A percentile compares a stretch with the other conserved stretches of the same genome.
Evolutionary conservation across 306 rosid genomes (phyloP).

Genomic region (Mucuna pruriens): DNA sequence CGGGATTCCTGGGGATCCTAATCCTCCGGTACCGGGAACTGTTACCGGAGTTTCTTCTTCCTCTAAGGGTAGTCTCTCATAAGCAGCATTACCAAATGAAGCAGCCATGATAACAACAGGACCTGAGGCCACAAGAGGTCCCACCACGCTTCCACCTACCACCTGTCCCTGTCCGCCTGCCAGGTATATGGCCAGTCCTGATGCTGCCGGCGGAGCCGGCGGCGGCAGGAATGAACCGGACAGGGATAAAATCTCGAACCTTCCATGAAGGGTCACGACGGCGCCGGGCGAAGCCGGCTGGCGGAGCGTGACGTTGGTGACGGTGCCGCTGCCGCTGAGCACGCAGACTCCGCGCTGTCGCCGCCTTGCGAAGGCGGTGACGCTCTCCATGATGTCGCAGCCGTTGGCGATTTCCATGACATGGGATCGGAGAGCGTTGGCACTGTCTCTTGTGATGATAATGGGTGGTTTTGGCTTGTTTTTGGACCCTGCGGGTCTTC

Average conservation of each 20-base stretch:
- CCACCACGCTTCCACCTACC: conserved; percentile 86
- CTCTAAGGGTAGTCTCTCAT: conserved; percentile 88
- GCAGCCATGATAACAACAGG: conserved; percentile 93
- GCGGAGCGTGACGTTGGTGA: conserved; percentile 81
- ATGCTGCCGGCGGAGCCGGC: conserved; percentile 79
- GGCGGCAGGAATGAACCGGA: conserved; percentile 94
- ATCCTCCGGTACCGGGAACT: conserved; percentile 46
- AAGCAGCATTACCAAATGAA: conserved; percentile 94
- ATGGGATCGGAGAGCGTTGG: conserved; percentile 88
- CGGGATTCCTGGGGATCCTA: conserved; percentile 64
- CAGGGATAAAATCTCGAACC: conserved; percentile 84
- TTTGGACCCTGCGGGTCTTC: conserved; percentile 86
- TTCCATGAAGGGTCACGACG: conserved; percentile 82
- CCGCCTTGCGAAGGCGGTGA: conserved; percentile 71
- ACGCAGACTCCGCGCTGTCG: conserved; percentile 87
- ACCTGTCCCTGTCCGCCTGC: conserved; percentile 97
- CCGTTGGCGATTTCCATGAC: conserved; percentile 84
- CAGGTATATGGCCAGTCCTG: conserved; percentile 78
- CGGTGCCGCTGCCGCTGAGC: conserved; percentile 87
- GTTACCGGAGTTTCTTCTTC: conserved; percentile 60
- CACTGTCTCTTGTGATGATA: conserved; percentile 88
- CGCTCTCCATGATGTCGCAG: conserved; percentile 82
- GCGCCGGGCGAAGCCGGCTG: conserved; percentile 89
- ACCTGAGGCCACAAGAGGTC: conserved; percentile 76
- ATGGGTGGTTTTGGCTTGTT: conserved; percentile 95